These are phyloP conservation scores for Exophiala sp. DNA, from an alignment of 2,329 filamentous ascomycete species.

Conservation along the genomic window DNA sequence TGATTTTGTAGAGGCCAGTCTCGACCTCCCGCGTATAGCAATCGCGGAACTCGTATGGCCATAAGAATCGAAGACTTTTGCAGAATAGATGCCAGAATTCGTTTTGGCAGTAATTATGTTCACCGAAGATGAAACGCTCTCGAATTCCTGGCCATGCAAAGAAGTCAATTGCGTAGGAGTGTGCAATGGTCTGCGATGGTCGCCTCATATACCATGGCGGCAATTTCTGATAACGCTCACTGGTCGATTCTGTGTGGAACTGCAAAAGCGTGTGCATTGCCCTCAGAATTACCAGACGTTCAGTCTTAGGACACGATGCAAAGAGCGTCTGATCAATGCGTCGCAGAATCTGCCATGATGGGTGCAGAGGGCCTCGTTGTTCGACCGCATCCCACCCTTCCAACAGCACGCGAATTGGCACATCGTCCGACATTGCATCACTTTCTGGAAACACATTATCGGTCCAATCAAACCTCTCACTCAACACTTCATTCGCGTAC, in stretches of 20 bases:
- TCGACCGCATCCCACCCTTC: slow-evolving; percentile 27
- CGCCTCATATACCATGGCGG: slow-evolving; percentile 26
- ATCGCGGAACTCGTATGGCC: slow-evolving; percentile 28
- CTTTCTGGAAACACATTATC: slow-evolving; percentile 13
- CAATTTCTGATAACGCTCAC: slow-evolving; percentile 19
- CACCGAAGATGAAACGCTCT: slow-evolving; percentile 26
- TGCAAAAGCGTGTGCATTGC: slow-evolving; percentile 25
- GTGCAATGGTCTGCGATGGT: slow-evolving; percentile 23
- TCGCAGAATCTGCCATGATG: slow-evolving; percentile 24
- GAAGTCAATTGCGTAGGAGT: slow-evolving; percentile 27
- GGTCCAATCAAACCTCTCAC: slow-evolving; percentile 20
- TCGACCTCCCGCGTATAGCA: slow-evolving; percentile 25
- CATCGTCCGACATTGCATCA: slow-evolving; percentile 19
- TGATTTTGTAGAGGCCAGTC: slow-evolving; percentile 26
- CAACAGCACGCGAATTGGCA: slow-evolving; percentile 23
- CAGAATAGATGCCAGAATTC: slow-evolving; percentile 25
- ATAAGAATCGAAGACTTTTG: slow-evolving; percentile 18
- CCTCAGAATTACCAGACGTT: slow-evolving; percentile 25
- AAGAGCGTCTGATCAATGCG: slow-evolving; percentile 26
- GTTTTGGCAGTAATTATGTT: slow-evolving; percentile 27
- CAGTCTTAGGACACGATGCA: slow-evolving; percentile 14
- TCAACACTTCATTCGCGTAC: slow-evolving; percentile 25
- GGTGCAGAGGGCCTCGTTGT: slow-evolving; percentile 22
- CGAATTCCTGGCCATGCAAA: slow-evolving; percentile 28
- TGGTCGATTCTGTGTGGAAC: slow-evolving; percentile 23